A percentile compares a stretch with the other conserved stretches of the same genome.
phyloP scores from a whole-genome alignment of 2,329 filamentous ascomycete species.

The Thermothelomyces thermophilus region DNA sequence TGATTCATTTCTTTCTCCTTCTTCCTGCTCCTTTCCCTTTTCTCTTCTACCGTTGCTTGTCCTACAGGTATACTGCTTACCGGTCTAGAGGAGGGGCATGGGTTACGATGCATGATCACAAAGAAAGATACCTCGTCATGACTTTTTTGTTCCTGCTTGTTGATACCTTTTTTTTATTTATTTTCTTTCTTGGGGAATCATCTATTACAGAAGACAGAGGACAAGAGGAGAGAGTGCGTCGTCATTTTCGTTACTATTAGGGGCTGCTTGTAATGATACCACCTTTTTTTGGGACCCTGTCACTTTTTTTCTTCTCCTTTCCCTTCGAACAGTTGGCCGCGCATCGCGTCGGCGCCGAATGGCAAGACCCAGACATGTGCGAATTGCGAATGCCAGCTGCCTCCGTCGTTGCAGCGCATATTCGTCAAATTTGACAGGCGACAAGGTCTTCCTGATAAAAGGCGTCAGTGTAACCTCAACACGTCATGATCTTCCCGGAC shows the following conservation, averaged over 20 bases:
- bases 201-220: not conserved
- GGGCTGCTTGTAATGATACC: constrained; percentile 3
- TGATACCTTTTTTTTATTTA: not conserved
- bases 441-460: too few relatives aligned
- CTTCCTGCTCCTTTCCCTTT: not conserved
- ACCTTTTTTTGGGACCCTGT: not conserved
- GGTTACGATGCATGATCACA: constrained; percentile 8
- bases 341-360: not conserved
- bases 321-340: too few relatives aligned
- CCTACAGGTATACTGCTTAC: too few relatives aligned
- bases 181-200: not conserved
- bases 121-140: constrained; percentile 3
- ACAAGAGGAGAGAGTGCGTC: too few relatives aligned
- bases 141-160: constrained; percentile 4
- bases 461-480: too few relatives aligned
- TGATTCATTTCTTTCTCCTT: not conserved
- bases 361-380: too few relatives aligned
- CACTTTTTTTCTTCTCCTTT: not conserved
- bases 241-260: not conserved
- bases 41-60: too few relatives aligned
- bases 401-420: too few relatives aligned
- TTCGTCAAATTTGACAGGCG: too few relatives aligned
- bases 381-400: too few relatives aligned
- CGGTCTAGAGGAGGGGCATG: not conserved
- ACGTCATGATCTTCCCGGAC: not conserved